Evolutionary conservation across 345 rosid genomes (phyloP), one percentile per base, ranked within the genome.

Genomic region (Aethionema arabicum): DNA sequence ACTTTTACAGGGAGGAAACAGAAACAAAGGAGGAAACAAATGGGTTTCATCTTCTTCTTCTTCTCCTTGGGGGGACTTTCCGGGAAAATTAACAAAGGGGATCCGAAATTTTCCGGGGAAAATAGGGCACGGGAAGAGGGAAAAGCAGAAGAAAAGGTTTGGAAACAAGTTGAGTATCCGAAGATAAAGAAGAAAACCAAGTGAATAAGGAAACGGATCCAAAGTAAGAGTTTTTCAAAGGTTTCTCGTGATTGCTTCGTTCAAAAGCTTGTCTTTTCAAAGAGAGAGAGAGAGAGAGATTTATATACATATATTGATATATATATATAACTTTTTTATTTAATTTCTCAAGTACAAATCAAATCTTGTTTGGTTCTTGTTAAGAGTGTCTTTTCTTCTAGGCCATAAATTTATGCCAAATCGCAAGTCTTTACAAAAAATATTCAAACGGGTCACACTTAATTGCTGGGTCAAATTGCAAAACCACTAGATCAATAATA

Each of bases 241-340:
- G 77, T 29, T 71, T 74, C 99, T 73, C 95, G 99, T 92, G 99
- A 89, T 68, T 72, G 85, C 82, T 81, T 69, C 76, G 76, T 76
- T 80, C 65, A 63, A 85, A 82, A 85, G 82, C 52, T 55, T 4
- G 50, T 67, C 50, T 54, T 58, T 69, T 44, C 5, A 38, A 40
- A 51, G 16, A 48, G 56, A 11, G 31, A 46, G 44, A 52, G 73
- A 43, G n/a, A n/a, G n/a, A n/a, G n/a, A n/a, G n/a, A n/a, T n/a
- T n/a, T n/a, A n/a, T n/a, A n/a, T n/a, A n/a, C n/a, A n/a, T n/a
- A n/a, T n/a, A n/a, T n/a, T n/a, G n/a, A n/a, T 61, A 30, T 45
- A 27, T 32, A 32, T 33, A 50, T 66, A 44, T 44, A 5, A 4
- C 16, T n/a, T 46, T 5, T 33, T 47, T 47, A 30, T 42, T 6